Conservation (phyloP, 2,329 filamentous ascomycete genomes). For the Aspergillaceae sp. region DNA sequence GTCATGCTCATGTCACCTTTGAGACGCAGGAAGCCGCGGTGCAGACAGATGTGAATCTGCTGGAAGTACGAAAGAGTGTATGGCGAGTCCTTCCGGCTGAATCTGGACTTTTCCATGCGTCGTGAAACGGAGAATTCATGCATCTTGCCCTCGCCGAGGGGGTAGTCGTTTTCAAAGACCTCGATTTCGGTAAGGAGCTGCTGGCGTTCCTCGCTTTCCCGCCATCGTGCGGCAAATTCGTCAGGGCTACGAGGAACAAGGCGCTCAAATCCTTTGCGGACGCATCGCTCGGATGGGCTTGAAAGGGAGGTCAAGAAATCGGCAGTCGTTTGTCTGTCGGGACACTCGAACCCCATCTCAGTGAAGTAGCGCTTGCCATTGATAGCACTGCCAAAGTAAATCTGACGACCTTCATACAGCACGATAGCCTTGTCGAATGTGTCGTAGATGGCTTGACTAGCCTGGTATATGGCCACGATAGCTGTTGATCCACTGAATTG, state of each 20-base stretch:
- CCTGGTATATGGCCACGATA: constrained; percentile 47
- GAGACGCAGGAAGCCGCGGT: constrained; percentile 67
- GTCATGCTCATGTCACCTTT: constrained; percentile 66
- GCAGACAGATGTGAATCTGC: constrained; percentile 70
- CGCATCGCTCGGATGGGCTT: constrained; percentile 50
- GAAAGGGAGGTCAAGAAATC: constrained; percentile 64
- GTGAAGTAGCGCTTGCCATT: constrained; percentile 59
- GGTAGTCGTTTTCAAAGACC: constrained; percentile 28
- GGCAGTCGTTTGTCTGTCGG: constrained; percentile 56
- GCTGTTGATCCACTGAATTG: constrained; percentile 41
- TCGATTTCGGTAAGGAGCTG: constrained; percentile 34
- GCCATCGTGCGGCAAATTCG: constrained; percentile 54
- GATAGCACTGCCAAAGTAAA: constrained; percentile 59
- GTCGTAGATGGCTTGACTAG: constrained; percentile 40
- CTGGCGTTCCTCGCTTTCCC: constrained; percentile 41
- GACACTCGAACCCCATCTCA: constrained; percentile 59
- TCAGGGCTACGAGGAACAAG: constrained; percentile 58
- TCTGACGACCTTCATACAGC: constrained; percentile 64
- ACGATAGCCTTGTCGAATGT: constrained; percentile 63
- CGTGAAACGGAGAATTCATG: constrained; percentile 31
- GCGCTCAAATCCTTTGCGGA: constrained; percentile 51
- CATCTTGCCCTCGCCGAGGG: constrained; percentile 25
- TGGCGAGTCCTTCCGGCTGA: constrained; percentile 57
- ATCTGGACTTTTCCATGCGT: constrained; percentile 32
- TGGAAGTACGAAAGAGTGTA: constrained; percentile 70